Conservation (phyloP, 345 rosid species). For the Litchi chinensis region DNA sequence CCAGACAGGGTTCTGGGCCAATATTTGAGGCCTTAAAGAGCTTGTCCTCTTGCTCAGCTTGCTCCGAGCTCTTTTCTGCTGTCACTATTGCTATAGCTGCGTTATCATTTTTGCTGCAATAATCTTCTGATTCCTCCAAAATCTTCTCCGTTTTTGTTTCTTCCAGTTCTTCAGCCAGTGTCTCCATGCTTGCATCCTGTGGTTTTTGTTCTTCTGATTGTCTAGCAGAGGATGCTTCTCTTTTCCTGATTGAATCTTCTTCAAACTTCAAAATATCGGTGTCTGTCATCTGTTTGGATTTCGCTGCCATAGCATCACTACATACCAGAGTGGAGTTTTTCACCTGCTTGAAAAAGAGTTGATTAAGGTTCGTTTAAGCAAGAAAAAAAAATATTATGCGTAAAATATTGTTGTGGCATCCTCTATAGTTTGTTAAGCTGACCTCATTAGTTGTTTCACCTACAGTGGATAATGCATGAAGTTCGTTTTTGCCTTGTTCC, state of each 20-base stretch:
- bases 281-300: conserved; percentile 29
- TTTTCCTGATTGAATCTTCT: conserved; percentile 23
- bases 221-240: conserved; percentile 18
- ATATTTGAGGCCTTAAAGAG: conserved; percentile 11
- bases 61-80: conserved; percentile 22
- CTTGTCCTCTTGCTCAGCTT: conserved; percentile 15
- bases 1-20: conserved; percentile 10
- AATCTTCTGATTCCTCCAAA: conserved; percentile 13
- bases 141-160: conserved; percentile 25
- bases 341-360: conserved; percentile 33
- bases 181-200: conserved; percentile 23
- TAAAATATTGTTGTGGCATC: background rate
- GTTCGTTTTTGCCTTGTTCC: conserved; percentile 11
- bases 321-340: conserved; percentile 15
- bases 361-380: conserved; percentile 8
- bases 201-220: conserved; percentile 21
- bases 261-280: conserved; percentile 15
- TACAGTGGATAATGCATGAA: conserved; percentile 1
- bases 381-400: conserved; percentile 3
- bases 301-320: conserved; percentile 23
- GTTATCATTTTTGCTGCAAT: conserved; percentile 12
- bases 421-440: background rate
- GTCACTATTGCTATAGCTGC: background rate
- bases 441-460: conserved; percentile 35
- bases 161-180: conserved; percentile 18